Percentiles rank a stretch among this genome's conserved stretches.
These are phyloP conservation scores for Microcyclospora pomicola DNA, from an alignment of 2,329 filamentous ascomycete genomes.

Conservation along the genomic window DNA sequence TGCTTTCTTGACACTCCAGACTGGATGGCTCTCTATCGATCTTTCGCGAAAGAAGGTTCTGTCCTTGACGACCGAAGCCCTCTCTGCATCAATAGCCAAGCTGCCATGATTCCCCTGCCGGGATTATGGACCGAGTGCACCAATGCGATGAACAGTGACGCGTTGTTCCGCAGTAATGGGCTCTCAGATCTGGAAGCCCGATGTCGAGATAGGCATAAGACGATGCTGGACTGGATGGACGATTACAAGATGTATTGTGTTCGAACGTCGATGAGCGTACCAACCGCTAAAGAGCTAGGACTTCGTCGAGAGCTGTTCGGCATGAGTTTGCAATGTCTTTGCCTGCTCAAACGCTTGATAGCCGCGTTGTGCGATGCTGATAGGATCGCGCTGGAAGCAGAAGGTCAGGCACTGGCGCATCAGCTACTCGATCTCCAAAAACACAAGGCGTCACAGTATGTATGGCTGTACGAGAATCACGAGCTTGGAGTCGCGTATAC, in stretches of 20 bases:
- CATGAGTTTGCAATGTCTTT: slow-evolving; percentile 10
- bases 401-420: slow-evolving; percentile 16
- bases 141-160: slow-evolving; percentile 5
- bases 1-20: slow-evolving; percentile 20
- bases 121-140: slow-evolving; percentile 11
- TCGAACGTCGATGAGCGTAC: slow-evolving; percentile 7
- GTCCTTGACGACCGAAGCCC: slow-evolving; percentile 12
- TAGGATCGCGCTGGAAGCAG: slow-evolving; percentile 15
- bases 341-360: slow-evolving; percentile 13
- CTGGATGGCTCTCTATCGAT: slow-evolving; percentile 16
- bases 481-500: slow-evolving; percentile 15
- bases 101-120: slow-evolving; percentile 11
- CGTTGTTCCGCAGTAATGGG: slow-evolving; percentile 6
- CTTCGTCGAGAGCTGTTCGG: slow-evolving; percentile 14
- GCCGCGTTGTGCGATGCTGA: slow-evolving; percentile 9
- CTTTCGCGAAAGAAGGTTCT: slow-evolving; percentile 5
- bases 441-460: slow-evolving; percentile 11
- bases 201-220: slow-evolving; percentile 6
- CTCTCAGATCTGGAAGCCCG: slow-evolving; percentile 4
- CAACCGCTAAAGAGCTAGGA: slow-evolving; percentile 8
- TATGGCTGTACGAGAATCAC: slow-evolving; percentile 17
- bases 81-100: slow-evolving; percentile 11
- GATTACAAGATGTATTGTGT: slow-evolving; percentile 15
- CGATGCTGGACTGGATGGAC: slow-evolving; percentile 10
- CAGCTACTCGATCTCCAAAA: slow-evolving; percentile 19